A percentile compares a stretch with the other conserved stretches of the same genome.
Conservation (phyloP, 2,329 filamentous ascomycete species). For the Paramyrothecium sp. region DNA sequence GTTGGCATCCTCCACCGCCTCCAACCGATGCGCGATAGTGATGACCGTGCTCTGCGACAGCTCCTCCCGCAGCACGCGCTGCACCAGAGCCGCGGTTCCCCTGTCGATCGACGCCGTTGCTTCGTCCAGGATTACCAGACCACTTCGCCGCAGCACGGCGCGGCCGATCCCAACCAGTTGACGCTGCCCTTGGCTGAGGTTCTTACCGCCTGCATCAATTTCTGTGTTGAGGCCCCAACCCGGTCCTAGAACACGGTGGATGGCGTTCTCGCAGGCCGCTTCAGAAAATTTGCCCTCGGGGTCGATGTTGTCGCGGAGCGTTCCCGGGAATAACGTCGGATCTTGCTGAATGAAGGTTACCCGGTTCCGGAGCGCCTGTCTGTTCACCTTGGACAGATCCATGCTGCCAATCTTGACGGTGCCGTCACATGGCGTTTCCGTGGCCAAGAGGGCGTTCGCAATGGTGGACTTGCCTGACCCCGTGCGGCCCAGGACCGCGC, state of each 20-base stretch:
- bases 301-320: slow-evolving; percentile 65
- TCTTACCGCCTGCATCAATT: slow-evolving; percentile 60
- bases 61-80: slow-evolving; percentile 55
- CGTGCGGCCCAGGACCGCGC: slow-evolving; percentile 75
- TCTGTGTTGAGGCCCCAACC: slow-evolving; percentile 46
- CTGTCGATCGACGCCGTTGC: slow-evolving; percentile 64
- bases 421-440: slow-evolving; percentile 49
- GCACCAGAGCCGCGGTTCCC: slow-evolving; percentile 56
- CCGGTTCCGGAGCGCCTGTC: slow-evolving; percentile 53
- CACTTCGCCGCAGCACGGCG: slow-evolving; percentile 58
- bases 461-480: slow-evolving; percentile 85
- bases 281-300: slow-evolving; percentile 60
- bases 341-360: slow-evolving; percentile 66
- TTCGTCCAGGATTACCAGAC: slow-evolving; percentile 63
- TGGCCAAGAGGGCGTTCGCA: slow-evolving; percentile 57
- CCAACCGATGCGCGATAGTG: slow-evolving; percentile 64
- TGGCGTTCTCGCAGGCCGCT: slow-evolving; percentile 45
- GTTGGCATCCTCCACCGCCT: slow-evolving; percentile 59
- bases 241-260: slow-evolving; percentile 58
- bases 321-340: slow-evolving; percentile 59
- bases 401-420: slow-evolving; percentile 53
- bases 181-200: slow-evolving; percentile 61
- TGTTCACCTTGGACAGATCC: slow-evolving; percentile 52
- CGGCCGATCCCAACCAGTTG: slow-evolving; percentile 61
- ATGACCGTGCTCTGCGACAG: slow-evolving; percentile 58